A percentile compares a stretch with the other conserved stretches of the same genome.
Conservation (phyloP, 768 basidiomycete genomes). For the Tremella yokohamensis region DNA sequence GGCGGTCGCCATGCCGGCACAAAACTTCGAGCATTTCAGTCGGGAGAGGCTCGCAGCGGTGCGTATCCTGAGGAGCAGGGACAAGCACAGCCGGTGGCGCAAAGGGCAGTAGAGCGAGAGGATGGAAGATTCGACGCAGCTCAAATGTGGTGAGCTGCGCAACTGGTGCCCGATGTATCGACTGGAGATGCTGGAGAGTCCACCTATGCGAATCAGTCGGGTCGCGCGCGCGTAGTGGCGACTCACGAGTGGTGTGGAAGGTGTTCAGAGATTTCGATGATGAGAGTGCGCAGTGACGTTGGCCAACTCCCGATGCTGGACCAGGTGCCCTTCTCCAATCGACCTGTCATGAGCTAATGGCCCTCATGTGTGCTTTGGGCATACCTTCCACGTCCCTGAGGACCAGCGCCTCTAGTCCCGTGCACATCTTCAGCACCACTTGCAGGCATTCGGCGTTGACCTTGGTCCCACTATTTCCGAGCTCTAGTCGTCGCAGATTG, state of each 20-base stretch:
- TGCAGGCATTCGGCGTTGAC: conserved; percentile 17
- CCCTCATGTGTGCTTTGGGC: neutral
- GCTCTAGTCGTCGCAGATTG: conserved; percentile 10
- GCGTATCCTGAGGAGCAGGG: too few species aligned
- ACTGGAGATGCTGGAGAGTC: conserved; percentile 22
- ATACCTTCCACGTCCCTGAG: conserved; percentile 21
- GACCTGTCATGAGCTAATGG: conserved; percentile 14
- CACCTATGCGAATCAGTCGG: conserved; percentile 11
- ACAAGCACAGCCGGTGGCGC: conserved; percentile 3
- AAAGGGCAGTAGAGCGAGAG: conserved; percentile 14
- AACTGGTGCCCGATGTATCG: conserved; percentile 17
- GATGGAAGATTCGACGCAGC: conserved; percentile 14
- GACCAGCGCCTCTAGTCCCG: conserved; percentile 6
- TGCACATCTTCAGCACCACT: conserved; percentile 17
- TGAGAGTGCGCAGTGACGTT: conserved; percentile 7
- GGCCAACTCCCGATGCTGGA: conserved; percentile 19
- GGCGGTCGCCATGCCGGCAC: neutral
- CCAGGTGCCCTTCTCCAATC: conserved; percentile 25
- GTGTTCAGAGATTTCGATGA: conserved; percentile 16
- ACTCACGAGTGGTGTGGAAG: conserved; percentile 20
- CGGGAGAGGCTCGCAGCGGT: too few species aligned
- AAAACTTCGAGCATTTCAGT: too few species aligned
- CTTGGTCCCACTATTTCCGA: conserved; percentile 19
- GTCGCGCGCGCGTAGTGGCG: neutral
- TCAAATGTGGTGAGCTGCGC: conserved; percentile 14